Conservation (phyloP, 148 eudicot species). For the Linanthus parryae region DNA sequence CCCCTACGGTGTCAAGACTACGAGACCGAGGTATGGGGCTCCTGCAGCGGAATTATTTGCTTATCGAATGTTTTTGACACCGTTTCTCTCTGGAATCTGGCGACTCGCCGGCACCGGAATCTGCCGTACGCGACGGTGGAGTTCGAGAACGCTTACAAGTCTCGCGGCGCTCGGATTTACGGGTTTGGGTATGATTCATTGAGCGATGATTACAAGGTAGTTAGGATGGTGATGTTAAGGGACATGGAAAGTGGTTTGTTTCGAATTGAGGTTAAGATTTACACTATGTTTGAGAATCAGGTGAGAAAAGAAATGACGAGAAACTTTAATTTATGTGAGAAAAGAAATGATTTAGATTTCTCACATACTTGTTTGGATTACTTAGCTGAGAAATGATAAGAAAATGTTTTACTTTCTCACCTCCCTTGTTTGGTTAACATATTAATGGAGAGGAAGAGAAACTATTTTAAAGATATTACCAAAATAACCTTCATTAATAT, state of each 20-base stretch:
- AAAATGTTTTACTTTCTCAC: too few relatives aligned
- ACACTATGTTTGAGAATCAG: too few relatives aligned
- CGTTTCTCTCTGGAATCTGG: slow-evolving; percentile 26
- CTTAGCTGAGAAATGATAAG: too few relatives aligned
- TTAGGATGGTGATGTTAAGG: slow-evolving; percentile 27
- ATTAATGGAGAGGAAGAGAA: too few relatives aligned
- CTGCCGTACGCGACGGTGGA: slow-evolving; percentile 15
- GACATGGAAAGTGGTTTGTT: slow-evolving; percentile 2
- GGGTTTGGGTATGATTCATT: slow-evolving; percentile 41
- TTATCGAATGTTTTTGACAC: slow-evolving; percentile 14
- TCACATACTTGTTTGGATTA: too few relatives aligned
- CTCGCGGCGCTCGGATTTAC: slow-evolving; percentile 8
- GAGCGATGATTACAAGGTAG: slow-evolving; percentile 40
- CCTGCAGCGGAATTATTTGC: slow-evolving; percentile 34
- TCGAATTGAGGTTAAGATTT: slow-evolving; percentile 29
- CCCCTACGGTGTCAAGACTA: slow-evolving; percentile 9
- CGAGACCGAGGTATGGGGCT: slow-evolving; percentile 24
- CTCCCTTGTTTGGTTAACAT: too few relatives aligned
- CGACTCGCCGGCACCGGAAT: slow-evolving; percentile 12
- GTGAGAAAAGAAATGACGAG: too few relatives aligned
- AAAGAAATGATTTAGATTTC: too few relatives aligned
- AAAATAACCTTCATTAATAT: too few relatives aligned
- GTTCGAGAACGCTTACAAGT: not conserved
- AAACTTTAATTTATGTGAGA: too few relatives aligned
- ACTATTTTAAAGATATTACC: too few relatives aligned